Conservation (phyloP, 306 rosid genomes). For the Crotalaria pallida region DNA sequence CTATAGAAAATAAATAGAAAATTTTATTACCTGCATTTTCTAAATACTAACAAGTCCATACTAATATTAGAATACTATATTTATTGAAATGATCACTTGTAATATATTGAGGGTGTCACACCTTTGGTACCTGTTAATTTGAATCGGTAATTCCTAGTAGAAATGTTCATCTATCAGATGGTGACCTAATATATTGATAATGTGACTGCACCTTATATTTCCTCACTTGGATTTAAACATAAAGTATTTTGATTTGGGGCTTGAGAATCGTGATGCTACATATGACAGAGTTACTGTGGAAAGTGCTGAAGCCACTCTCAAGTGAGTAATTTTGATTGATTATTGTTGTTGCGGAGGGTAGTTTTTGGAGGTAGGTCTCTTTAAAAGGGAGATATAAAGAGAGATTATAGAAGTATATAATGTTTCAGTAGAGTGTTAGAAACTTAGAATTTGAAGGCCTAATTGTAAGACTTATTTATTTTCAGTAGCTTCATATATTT, state of each 20-base stretch:
- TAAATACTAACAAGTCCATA: no score
- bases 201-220: constrained; percentile 74
- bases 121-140: no score
- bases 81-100: no score
- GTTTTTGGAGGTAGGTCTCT: not conserved
- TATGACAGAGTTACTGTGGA: constrained; percentile 86
- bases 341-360: not conserved
- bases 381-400: not conserved
- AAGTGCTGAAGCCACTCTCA: constrained; percentile 88
- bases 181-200: no score
- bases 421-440: not conserved
- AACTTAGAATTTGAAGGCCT: constrained; percentile 1
- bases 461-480: not conserved
- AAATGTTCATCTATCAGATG: no score
- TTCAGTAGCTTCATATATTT: not conserved
- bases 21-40: no score
- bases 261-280: constrained; percentile 83
- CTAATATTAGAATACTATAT: no score
- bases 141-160: no score
- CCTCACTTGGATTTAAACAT: constrained; percentile 80
- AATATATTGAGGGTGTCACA: no score
- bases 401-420: not conserved
- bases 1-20: no score
- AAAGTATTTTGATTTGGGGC: constrained; percentile 85
- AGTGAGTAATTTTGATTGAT: constrained; percentile 42